phyloP scores from a whole-genome alignment of 2,329 filamentous ascomycete species.

The Colletotrichum echinochloae region DNA sequence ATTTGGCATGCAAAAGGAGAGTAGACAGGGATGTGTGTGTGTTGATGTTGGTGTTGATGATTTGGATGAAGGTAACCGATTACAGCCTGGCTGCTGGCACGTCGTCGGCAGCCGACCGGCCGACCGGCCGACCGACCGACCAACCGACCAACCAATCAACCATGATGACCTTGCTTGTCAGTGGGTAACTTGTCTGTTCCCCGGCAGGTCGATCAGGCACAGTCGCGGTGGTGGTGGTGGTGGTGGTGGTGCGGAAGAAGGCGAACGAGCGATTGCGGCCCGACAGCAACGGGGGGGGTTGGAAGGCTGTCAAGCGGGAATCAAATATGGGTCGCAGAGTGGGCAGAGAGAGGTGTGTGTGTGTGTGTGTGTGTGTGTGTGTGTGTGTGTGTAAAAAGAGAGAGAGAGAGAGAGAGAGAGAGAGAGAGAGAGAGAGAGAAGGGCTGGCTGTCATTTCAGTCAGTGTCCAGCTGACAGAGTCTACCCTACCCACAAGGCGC shows the following conservation, averaged over 20 bases:
- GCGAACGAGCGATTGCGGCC: not conserved
- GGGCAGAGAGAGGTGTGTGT: not conserved
- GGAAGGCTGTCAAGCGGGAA: conserved; percentile 28
- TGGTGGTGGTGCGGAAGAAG: not conserved
- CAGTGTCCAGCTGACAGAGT: not conserved
- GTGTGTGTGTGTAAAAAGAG: not conserved
- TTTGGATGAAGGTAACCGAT: not conserved
- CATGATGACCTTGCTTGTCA: not conserved
- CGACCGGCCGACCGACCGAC: no score
- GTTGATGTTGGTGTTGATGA: not conserved
- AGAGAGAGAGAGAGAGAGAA: not conserved
- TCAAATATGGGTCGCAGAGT: conserved; percentile 31
- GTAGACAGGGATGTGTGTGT: not conserved
- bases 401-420: not conserved
- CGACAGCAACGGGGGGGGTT: conserved; percentile 8
- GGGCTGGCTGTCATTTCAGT: not conserved
- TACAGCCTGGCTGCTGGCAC: conserved; percentile 7
- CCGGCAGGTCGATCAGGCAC: conserved; percentile 26
- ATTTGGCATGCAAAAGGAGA: not conserved
- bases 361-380: no score
- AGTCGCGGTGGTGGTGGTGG: not conserved
- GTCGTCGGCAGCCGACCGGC: conserved; percentile 29
- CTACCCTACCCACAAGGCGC: not conserved
- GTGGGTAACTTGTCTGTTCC: not conserved
- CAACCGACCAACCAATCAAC: no score